Percentiles rank a stretch among this genome's conserved stretches.
Evolutionary conservation across 2,329 filamentous ascomycete species (phyloP).

Genomic region (Fusarium paranaense): DNA sequence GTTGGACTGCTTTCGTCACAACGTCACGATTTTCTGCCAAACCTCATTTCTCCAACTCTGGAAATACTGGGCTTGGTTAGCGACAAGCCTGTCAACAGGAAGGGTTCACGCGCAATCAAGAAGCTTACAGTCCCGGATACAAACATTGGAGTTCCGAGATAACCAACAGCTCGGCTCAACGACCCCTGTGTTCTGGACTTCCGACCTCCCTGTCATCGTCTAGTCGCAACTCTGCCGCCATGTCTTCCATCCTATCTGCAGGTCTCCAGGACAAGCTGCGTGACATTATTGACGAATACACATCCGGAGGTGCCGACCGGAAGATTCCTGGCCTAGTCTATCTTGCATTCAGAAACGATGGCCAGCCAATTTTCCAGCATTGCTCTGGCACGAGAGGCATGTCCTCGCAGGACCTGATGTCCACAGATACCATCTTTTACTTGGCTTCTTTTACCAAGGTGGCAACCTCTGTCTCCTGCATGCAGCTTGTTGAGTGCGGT

Average conservation of each 20-base stretch:
- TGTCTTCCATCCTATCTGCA: not conserved
- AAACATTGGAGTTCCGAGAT: not conserved
- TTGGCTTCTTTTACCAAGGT: constrained; percentile 8
- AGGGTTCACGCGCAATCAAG: not conserved
- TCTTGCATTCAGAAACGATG: not conserved
- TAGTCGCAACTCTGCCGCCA: not conserved
- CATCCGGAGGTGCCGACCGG: not conserved
- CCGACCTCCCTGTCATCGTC: not conserved
- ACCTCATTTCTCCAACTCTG: not conserved
- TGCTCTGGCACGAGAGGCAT: not conserved
- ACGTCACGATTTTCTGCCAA: not conserved
- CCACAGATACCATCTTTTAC: not conserved
- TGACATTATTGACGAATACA: not conserved
- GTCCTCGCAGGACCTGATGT: not conserved
- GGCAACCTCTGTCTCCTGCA: not conserved
- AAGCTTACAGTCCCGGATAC: not conserved
- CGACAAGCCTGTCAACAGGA: not conserved
- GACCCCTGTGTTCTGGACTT: not conserved
- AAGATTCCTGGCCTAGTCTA: not conserved
- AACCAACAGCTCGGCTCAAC: not conserved
- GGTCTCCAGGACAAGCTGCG: not conserved
- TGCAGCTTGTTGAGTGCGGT: not conserved
- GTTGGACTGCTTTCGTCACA: not conserved
- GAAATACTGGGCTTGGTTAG: not conserved
- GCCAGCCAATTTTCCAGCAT: not conserved